These are phyloP conservation scores for Aspergillus proliferans DNA, from an alignment of 2,329 filamentous ascomycete genomes.

Conservation along the genomic window DNA sequence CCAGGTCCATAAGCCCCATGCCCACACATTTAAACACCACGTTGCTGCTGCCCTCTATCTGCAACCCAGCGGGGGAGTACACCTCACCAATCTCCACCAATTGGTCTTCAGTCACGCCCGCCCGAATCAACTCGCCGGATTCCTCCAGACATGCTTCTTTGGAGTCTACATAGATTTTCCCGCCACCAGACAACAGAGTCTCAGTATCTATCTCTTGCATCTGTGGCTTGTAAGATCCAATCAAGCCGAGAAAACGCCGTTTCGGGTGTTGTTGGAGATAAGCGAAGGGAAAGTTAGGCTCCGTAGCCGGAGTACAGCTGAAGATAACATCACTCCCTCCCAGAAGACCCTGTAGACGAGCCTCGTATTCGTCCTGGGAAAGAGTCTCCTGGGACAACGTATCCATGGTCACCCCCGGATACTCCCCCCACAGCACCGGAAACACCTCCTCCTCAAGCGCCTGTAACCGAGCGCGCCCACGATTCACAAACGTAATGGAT, in stretches of 20 bases:
- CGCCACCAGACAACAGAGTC: constrained; percentile 50
- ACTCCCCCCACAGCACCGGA: constrained; percentile 26
- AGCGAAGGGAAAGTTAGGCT: constrained; percentile 37
- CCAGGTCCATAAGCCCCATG: constrained; percentile 47
- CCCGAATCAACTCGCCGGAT: constrained; percentile 42
- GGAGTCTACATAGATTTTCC: constrained; percentile 62
- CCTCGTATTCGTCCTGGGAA: constrained; percentile 49
- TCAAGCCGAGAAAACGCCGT: constrained; percentile 44
- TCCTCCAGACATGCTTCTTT: constrained; percentile 41
- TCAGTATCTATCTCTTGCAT: constrained; percentile 47
- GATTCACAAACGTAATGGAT: constrained; percentile 72
- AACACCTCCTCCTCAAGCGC: constrained; percentile 29
- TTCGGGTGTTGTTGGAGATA: constrained; percentile 32
- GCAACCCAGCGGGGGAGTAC: constrained; percentile 16
- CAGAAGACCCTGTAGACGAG: constrained; percentile 23
- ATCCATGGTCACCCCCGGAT: constrained; percentile 29
- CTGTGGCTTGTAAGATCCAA: constrained; percentile 51
- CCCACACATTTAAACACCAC: constrained; percentile 48
- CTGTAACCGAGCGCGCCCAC: constrained; percentile 54
- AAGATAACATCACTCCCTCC: constrained; percentile 41
- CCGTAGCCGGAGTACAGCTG: constrained; percentile 43
- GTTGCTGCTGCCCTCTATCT: constrained; percentile 29
- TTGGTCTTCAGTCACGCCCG: constrained; percentile 29
- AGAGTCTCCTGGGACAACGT: constrained; percentile 42
- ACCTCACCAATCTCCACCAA: constrained; percentile 41